Base-by-base conservation (phyloP, 352 stramenopile genomes). In the Thraustochytrium sp. region DNA sequence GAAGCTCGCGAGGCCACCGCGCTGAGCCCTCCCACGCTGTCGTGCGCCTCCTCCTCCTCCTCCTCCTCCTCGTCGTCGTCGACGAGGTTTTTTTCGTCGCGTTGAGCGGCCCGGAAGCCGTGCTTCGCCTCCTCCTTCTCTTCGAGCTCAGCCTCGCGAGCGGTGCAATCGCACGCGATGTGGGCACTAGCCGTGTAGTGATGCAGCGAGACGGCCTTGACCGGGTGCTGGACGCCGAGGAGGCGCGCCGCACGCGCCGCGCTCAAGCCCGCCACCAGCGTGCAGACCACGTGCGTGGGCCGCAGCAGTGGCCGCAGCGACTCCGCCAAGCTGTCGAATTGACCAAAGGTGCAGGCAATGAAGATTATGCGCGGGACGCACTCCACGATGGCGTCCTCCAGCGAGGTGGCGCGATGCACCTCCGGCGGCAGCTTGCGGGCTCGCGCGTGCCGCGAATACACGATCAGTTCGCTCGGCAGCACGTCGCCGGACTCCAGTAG, bases 341-440 rank as follows among this genome's bases (percentile, higher is more conserved):
- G 59, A 31, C 59, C 59, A 34, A 49, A 26, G 9, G 59, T 72
- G 26, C 59, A 72, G 5, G 36, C 59, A 38, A 72, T 46, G 46
- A 72, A 72, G n/a, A 72, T 72, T 1, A 72, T 44, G 0, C 59
- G 59, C 21, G 59, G 59, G 8, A 49, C 59, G 36, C 59, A 72
- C 40, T 72, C 59, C 1, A 72, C 59, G 26, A 72, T 72, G 34
- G 59, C 59, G 40, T 72, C 59, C 26, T 72, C 59, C 59, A 72
- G 40, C 16, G 59, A 46, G 16, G 16, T 72, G 42, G 59, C 59
- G 26, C 46, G 40, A 1, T 72, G n/a, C 2, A 72, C 59, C 26
- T 72, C 36, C 13, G 42, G 26, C 1, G 59, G 59, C 4, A 72
- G 40, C 23, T 26, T 31, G 21, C 36, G 59, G 8, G 40, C 13